These are phyloP conservation scores for Novymonas esmeraldas DNA, from an alignment of 208 protist genomes.

Conservation along the genomic window DNA sequence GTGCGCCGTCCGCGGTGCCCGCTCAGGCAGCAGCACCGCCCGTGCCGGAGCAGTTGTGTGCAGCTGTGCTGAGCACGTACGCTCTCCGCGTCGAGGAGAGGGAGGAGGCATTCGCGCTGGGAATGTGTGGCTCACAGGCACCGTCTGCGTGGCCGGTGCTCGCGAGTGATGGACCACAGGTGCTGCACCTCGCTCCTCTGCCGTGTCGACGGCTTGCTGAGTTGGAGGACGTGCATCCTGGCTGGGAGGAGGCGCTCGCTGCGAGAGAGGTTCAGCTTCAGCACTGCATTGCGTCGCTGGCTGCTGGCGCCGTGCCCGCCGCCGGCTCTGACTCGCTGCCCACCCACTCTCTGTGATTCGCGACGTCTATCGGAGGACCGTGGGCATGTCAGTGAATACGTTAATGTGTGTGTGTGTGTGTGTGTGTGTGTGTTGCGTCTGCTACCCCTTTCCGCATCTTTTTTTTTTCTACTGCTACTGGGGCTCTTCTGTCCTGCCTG, in stretches of 20 bases:
- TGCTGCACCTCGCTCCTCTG: neutral
- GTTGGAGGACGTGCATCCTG: neutral
- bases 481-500: too few species aligned
- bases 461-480: too few species aligned
- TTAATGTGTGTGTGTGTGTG: too few species aligned
- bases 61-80: conserved; percentile 16
- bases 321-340: too few species aligned
- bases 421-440: too few species aligned
- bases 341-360: too few species aligned
- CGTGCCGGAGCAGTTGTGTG: conserved; percentile 21
- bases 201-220: neutral
- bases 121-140: too few species aligned
- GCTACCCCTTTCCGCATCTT: too few species aligned
- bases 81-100: neutral
- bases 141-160: neutral
- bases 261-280: conserved; percentile 9
- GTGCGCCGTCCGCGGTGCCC: neutral
- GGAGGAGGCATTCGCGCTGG: neutral
- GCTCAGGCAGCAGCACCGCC: neutral
- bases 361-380: too few species aligned
- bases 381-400: too few species aligned
- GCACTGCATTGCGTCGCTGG: conserved; percentile 1
- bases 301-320: neutral
- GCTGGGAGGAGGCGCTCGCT: conserved; percentile 15
- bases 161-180: neutral